Evolutionary conservation across 1,284 basidiomycete species (phyloP).

Genomic region (Austroboletus novae-zelandiae): DNA sequence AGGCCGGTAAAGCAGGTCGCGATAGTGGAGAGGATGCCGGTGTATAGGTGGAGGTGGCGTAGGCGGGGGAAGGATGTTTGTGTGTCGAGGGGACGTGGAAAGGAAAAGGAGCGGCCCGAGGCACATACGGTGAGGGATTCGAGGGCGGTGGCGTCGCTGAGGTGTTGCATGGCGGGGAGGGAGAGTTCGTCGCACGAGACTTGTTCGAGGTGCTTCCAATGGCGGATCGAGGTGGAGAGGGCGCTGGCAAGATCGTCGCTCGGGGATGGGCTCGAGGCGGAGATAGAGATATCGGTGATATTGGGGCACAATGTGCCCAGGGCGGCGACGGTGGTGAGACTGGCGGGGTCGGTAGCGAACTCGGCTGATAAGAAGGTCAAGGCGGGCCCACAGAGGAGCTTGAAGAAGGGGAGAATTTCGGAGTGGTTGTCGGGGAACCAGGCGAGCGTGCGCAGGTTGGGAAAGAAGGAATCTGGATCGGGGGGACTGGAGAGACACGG

Average conservation of each 20-base stretch:
- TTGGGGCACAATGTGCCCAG: slow-evolving; percentile 23
- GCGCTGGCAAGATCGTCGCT: slow-evolving; percentile 13
- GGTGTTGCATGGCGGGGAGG: slow-evolving; percentile 17
- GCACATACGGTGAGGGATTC: slow-evolving; percentile 18
- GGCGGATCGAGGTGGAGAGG: slow-evolving; percentile 19
- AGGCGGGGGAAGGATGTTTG: slow-evolving; percentile 11
- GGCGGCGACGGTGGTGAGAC: slow-evolving; percentile 14
- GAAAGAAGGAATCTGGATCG: slow-evolving; percentile 16
- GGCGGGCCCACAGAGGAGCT: slow-evolving; percentile 24
- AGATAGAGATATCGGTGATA: slow-evolving; percentile 21
- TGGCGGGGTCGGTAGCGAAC: slow-evolving; percentile 16
- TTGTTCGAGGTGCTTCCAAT: slow-evolving; percentile 19
- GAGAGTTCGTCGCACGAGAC: slow-evolving; percentile 25
- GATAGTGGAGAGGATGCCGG: slow-evolving; percentile 10
- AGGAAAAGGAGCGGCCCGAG: slow-evolving; percentile 8
- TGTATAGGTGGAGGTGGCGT: slow-evolving; percentile 20
- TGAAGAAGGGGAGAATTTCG: slow-evolving; percentile 22
- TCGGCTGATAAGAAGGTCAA: slow-evolving; percentile 21
- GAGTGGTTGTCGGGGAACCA: slow-evolving; percentile 24
- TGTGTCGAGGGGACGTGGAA: neutral
- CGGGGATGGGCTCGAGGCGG: slow-evolving; percentile 4
- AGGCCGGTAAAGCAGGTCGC: slow-evolving; percentile 10
- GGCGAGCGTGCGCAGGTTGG: slow-evolving; percentile 17
- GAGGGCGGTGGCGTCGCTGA: slow-evolving; percentile 11
- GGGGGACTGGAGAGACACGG: slow-evolving; percentile 13